phyloP scores from a whole-genome alignment of 2,329 filamentous ascomycete species.

The Colletotrichum spinosum region DNA sequence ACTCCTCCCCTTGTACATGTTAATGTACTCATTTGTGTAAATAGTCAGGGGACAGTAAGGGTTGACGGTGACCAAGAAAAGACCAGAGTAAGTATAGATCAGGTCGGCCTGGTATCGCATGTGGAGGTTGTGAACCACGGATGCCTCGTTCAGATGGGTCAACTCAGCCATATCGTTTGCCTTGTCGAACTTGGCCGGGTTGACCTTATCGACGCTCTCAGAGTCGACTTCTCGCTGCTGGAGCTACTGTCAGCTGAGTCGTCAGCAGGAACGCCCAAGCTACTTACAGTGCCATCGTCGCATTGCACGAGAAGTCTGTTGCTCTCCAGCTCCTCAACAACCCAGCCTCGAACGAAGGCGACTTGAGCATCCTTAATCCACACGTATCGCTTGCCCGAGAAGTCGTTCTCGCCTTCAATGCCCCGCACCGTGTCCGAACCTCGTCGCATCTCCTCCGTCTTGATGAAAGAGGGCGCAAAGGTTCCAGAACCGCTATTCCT shows the following conservation, averaged over 20 bases:
- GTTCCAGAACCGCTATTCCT: constrained; percentile 78
- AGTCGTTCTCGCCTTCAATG: constrained; percentile 98
- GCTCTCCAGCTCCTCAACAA: constrained; percentile 81
- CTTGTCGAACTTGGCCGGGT: constrained; percentile 99
- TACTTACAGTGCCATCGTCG: constrained; percentile 86
- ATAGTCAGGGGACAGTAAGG: constrained; percentile 96
- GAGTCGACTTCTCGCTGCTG: constrained; percentile 88
- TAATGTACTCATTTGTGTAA: constrained; percentile 96
- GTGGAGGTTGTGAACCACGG: constrained; percentile 96
- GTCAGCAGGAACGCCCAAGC: background rate
- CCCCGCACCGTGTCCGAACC: constrained; percentile 70
- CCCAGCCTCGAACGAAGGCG: constrained; percentile 93
- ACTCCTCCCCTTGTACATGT: constrained; percentile 94
- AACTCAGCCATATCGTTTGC: constrained; percentile 99
- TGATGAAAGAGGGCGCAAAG: constrained; percentile 97
- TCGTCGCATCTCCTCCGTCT: constrained; percentile 79
- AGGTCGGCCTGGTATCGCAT: constrained; percentile 95
- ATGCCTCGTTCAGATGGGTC: constrained; percentile 97
- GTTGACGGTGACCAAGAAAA: constrained; percentile 97
- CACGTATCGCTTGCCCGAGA: constrained; percentile 97
- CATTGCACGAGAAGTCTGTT: constrained; percentile 86
- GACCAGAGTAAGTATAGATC: constrained; percentile 97
- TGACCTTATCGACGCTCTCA: constrained; percentile 97
- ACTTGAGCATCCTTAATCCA: constrained; percentile 91
- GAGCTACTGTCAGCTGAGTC: constrained; percentile 37